These are phyloP conservation scores for Chaetomiaceae sp. DNA, from an alignment of 2,329 filamentous ascomycete species.

Conservation along the genomic window DNA sequence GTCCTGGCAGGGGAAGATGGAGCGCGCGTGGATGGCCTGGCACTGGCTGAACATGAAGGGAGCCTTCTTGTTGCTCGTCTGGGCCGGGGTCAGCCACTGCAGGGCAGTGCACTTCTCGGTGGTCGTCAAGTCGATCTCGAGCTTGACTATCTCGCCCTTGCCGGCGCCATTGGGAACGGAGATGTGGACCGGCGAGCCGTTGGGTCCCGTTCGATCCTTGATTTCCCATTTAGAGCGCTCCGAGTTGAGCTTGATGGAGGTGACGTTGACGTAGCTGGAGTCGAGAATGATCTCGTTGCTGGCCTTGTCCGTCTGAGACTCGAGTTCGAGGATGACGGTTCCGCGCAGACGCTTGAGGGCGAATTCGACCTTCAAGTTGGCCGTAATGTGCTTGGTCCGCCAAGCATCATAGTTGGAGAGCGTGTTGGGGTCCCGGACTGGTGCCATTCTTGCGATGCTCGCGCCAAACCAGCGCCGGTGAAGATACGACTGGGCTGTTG, in stretches of 20 bases:
- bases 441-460: constrained; percentile 26
- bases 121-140: constrained; percentile 69
- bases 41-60: constrained; percentile 99
- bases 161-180: constrained; percentile 51
- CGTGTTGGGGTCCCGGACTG: constrained; percentile 76
- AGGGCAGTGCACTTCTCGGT: constrained; percentile 86
- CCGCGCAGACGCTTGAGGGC: constrained; percentile 71
- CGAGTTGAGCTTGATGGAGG: constrained; percentile 65
- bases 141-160: constrained; percentile 49
- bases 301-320: constrained; percentile 68
- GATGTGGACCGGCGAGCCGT: constrained; percentile 67
- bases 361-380: constrained; percentile 81
- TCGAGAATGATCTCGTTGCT: constrained; percentile 80
- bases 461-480: constrained; percentile 23
- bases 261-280: constrained; percentile 76
- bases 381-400: constrained; percentile 76
- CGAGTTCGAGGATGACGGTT: constrained; percentile 69
- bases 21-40: constrained; percentile 91
- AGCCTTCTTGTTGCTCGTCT: constrained; percentile 92
- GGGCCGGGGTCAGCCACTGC: constrained; percentile 90
- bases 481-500: constrained; percentile 5
- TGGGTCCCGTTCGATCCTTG: constrained; percentile 66
- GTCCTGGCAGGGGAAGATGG: constrained; percentile 94
- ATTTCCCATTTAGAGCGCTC: constrained; percentile 64
- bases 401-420: constrained; percentile 88